phyloP scores from a whole-genome alignment of 2,329 filamentous ascomycete species.

The Shiraia sp. region DNA sequence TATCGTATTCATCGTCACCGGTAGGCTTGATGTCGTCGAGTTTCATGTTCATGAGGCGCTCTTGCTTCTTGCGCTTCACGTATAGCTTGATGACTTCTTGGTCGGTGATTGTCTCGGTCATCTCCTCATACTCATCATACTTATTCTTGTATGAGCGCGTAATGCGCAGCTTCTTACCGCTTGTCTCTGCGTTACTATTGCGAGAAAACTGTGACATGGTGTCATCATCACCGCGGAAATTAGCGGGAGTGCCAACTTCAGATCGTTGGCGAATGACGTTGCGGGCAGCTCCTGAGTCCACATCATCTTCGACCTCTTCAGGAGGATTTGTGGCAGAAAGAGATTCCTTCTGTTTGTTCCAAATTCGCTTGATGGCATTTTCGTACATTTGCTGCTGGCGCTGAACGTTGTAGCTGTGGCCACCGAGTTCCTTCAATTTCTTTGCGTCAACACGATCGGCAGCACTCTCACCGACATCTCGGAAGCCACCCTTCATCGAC shows the following conservation, averaged over 20 bases:
- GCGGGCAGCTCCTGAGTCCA: constrained; percentile 55
- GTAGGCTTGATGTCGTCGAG: constrained; percentile 67
- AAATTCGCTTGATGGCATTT: constrained; percentile 87
- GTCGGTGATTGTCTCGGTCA: constrained; percentile 58
- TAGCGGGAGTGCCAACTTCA: constrained; percentile 64
- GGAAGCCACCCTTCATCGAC: constrained; percentile 98
- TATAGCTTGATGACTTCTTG: constrained; percentile 89
- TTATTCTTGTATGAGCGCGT: constrained; percentile 67
- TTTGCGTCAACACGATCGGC: constrained; percentile 86
- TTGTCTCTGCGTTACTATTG: constrained; percentile 61
- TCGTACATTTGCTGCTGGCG: constrained; percentile 92
- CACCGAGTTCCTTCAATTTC: constrained; percentile 68
- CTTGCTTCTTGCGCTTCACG: constrained; percentile 72
- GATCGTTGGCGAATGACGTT: constrained; percentile 56
- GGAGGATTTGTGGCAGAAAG: constrained; percentile 74
- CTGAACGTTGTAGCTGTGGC: constrained; percentile 97
- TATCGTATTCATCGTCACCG: constrained; percentile 68
- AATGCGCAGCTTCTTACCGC: constrained; percentile 72
- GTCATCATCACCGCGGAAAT: constrained; percentile 66
- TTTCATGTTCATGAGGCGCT: constrained; percentile 74
- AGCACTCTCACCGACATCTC: constrained; percentile 84
- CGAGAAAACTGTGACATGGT: constrained; percentile 60
- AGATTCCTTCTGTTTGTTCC: constrained; percentile 82
- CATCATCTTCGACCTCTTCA: constrained; percentile 73
- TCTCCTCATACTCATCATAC: constrained; percentile 63